Evolutionary conservation across 2,329 filamentous ascomycete species (phyloP).

Genomic region (Pseudogymnoascus sp.): DNA sequence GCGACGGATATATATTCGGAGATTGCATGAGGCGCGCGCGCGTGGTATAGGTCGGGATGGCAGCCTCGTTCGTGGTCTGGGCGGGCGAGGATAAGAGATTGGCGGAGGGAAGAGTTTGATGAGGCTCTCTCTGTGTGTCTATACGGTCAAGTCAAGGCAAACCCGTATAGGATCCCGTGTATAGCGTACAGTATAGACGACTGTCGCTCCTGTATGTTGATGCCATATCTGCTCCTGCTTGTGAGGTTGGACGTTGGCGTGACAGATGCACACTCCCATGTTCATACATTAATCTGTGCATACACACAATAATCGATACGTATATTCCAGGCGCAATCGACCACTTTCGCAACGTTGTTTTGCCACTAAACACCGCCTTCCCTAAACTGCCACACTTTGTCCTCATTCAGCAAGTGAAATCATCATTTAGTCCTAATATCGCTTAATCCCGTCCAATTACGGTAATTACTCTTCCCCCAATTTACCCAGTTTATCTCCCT

Average conservation of each 20-base stretch:
- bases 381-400: background rate
- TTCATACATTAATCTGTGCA: background rate
- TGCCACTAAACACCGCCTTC: background rate
- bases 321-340: background rate
- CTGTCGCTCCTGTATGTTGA: background rate
- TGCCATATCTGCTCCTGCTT: too few relatives aligned
- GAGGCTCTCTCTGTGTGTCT: background rate
- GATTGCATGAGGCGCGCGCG: background rate
- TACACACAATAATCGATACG: background rate
- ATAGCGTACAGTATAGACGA: background rate
- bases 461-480: background rate
- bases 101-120: background rate
- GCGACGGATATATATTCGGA: background rate
- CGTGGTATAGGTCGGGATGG: background rate
- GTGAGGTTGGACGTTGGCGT: background rate
- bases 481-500: background rate
- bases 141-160: background rate
- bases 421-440: background rate
- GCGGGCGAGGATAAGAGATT: background rate
- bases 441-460: background rate
- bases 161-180: background rate
- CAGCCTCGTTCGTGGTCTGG: background rate
- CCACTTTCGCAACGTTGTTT: background rate
- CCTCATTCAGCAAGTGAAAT: background rate
- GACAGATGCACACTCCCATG: background rate